Base-by-base conservation (phyloP, 176 grass and related monocot genomes). In the Juncus effusus region DNA sequence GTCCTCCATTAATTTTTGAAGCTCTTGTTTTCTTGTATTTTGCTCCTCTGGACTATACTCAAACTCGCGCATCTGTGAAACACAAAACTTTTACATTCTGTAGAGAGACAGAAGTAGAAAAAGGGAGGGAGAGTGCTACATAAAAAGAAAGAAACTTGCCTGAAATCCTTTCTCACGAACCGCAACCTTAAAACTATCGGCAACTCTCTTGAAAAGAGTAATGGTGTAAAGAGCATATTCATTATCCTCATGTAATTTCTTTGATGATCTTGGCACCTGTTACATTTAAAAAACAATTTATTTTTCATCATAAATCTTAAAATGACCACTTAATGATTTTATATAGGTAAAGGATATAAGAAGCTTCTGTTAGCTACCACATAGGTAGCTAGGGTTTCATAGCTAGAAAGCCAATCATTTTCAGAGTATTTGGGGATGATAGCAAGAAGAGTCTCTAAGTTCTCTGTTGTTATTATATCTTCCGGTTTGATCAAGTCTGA, bases 361-460 rank as follows among this genome's bases (percentile, higher is more conserved):
- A 73, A 65, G 49, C 54, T 36, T 47, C 37, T 67, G 14, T 49
- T 44, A 42, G 3, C n/a, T 82, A 99, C 94, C 80, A 99, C 94
- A 87, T 86, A 99, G 14, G 83, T 78, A 65, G 90, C 71, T 0
- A 99, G 80, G 36, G 83, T 82, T 66, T 99, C 94, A 49, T 99
- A 99, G 83, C 83, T 84, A 65, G 85, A 77, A 13, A 93, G 54
- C 94, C 94, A 99, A 49, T 99, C 94, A 40, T 93, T 99, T 63
- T 99, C 88, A 42, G 94, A 93, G 63, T 99, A 99, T 38, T 99
- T 99, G 13, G 94, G 76, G 68, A 99, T 78, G 51, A 99, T 64
- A 55, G 94, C 89, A 82, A 99, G 83, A 80, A 99, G 94, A 15
- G 94, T 99, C 5, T 89, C 94, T 50, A 99, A 81, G 77, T 99